Conservation (phyloP, 2,329 filamentous ascomycete species). For the Aspergillus novoparasiticus region DNA sequence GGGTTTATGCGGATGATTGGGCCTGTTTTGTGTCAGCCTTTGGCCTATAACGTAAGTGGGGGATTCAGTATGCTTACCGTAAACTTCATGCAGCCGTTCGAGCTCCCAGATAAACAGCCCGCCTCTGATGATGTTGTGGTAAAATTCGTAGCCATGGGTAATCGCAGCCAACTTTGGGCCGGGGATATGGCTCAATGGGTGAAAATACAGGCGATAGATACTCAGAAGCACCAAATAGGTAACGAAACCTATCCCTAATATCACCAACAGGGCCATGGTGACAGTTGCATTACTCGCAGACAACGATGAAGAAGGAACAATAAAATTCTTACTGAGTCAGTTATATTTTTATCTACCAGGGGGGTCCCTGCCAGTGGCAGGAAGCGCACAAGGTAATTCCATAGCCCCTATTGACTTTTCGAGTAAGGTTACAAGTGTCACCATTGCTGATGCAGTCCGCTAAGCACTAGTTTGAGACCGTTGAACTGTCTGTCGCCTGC, state of each 20-base stretch:
- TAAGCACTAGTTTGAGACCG: not conserved
- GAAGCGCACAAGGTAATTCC: not conserved
- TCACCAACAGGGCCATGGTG: not conserved
- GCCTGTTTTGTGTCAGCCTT: slow-evolving; percentile 16
- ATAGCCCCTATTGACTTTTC: not conserved
- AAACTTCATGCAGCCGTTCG: slow-evolving; percentile 36
- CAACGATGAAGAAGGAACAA: not conserved
- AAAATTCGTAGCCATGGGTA: slow-evolving; percentile 36
- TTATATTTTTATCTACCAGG: not conserved
- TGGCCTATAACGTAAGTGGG: no score
- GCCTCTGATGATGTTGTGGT: slow-evolving; percentile 35
- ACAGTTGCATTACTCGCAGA: not conserved
- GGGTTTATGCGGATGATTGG: slow-evolving; percentile 40
- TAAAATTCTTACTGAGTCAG: not conserved
- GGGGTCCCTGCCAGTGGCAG: not conserved
- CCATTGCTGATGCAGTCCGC: not conserved
- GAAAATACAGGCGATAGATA: slow-evolving; percentile 37
- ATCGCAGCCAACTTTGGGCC: slow-evolving; percentile 37
- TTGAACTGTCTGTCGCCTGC: not conserved
- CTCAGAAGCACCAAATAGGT: not conserved
- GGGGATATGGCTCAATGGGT: slow-evolving; percentile 36
- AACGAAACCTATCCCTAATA: not conserved
- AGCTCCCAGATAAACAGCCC: slow-evolving; percentile 40
- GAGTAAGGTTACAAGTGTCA: not conserved
- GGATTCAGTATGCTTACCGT: slow-evolving; percentile 26